Evolutionary conservation across 2,329 filamentous ascomycete species (phyloP), one percentile per base, ranked within the genome.

Genomic region (Cercospora brassicicola): DNA sequence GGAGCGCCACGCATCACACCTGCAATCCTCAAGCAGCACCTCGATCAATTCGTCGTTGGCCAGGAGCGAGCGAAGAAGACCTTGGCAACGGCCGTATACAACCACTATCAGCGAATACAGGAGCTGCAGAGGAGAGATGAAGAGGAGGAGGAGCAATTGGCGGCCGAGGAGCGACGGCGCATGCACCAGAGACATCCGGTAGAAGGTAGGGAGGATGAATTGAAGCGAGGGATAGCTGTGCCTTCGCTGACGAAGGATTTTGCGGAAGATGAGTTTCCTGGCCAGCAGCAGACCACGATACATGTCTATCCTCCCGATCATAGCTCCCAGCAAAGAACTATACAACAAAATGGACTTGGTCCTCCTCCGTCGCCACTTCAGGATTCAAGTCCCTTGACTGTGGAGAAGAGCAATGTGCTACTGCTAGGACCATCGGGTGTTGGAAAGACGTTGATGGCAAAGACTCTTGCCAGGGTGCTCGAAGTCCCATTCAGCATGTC

Each of bases 11-110:
- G 83, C 62, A 82, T 90, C 63, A 90, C 88, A 9, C 88, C 88
- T 7, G 86, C 84, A 73, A 81, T 84, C 73, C 84, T 99, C 74
- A 97, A 98, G 83, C 89, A 92, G 76, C 91, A 95, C 75, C 88
- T 98, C 33, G 95, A 99, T 78, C 91, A 95, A 77, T 99, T 96
- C 78, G 94, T 99, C 1, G 94, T 99, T 3, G 95, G 94, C 48
- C 95, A 99, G 80, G 93, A 97, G 73, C 89, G 93, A 68, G 93
- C 95, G 15, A 95, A 99, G 84, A 96, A 96, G 80, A 92, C 94
- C 13, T 89, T 98, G 71, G 95, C 93, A 71, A 90, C 94, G 3
- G 93, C 94, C 6, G 91, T 99, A 30, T 97, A 96, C 82, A 97
- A 98, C 77, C 95, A 99, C 78, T 97, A 98, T 78, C 93, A 97